Base-by-base conservation (phyloP, 805 yeast genomes). In the Torulaspora maleeae region DNA sequence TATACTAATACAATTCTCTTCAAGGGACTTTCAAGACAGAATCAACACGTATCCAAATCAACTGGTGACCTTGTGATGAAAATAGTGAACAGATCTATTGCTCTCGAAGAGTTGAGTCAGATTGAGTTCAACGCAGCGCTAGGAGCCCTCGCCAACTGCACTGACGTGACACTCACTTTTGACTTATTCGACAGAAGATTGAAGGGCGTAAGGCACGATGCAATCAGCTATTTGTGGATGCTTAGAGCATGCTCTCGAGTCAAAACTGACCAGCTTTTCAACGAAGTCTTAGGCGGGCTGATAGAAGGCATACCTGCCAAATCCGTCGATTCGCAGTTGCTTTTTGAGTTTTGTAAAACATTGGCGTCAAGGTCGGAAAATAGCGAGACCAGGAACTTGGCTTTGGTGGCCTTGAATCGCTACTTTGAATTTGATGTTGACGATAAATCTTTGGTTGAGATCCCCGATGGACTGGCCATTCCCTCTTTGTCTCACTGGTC, bases 81-180 rank as follows among this genome's bases (percentile, higher is more conserved):
- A 24, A 60, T 74, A 3, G 58, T 72, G 3, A 44, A 55, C 7
- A 60, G 52, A 9, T 59, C 68, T 28, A 58, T 67, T 2, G 55
- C 57, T 27, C 63, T 58, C n/a, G 44, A 58, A 3, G 51, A 56
- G 4, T 50, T 73, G 7, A 69, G 73, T 25, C 60, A 61, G 16
- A 69, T 67, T 5, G 78, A 74, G 51, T 65, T 72, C 15, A 78
- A 77, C 53, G 66, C 80, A 20, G 72, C 70, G 0, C 53, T 78
- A 41, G 63, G 69, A 22, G 77, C 78, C 0, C 50, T 77, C 24
- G 53, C 74, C 39, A 70, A 68, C 41, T 69, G 76, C 27, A 55
- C 51, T 5, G 71, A 73, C 45, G 61, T 69, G 10, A 65, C 65
- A 0, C 50, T 60, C 10, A 72, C 73, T 0, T 59, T 74, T 36